Percentiles rank a stretch among this genome's conserved stretches.
These are phyloP conservation scores for Nitzschia sp. DNA, from an alignment of 108 stramenopile species.

Conservation along the genomic window DNA sequence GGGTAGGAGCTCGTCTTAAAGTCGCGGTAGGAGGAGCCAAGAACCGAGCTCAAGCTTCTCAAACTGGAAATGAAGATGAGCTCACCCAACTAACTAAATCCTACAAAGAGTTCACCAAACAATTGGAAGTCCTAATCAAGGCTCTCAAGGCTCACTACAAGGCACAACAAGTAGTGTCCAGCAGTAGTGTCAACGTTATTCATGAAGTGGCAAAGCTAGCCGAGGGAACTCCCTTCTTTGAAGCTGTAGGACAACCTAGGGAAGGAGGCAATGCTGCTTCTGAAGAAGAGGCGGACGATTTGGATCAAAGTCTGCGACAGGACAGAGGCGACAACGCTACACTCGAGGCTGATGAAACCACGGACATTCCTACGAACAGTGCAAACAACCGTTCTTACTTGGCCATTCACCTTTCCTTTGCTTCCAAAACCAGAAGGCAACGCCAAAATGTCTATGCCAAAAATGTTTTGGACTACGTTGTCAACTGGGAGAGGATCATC, in stretches of 20 bases:
- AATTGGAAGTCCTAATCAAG: slow-evolving; percentile 4
- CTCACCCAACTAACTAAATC: slow-evolving; percentile 7
- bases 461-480: slow-evolving; percentile 65
- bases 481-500: slow-evolving; percentile 76
- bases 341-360: background rate
- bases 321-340: background rate
- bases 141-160: slow-evolving; percentile 7
- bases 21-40: slow-evolving; percentile 10
- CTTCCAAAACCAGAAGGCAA: slow-evolving; percentile 48
- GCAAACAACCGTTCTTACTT: slow-evolving; percentile 27
- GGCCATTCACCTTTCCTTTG: slow-evolving; percentile 34
- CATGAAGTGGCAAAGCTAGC: background rate
- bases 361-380: background rate
- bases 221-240: background rate
- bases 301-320: background rate
- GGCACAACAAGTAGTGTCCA: background rate
- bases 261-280: background rate
- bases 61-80: background rate
- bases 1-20: slow-evolving; percentile 17
- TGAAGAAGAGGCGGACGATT: background rate
- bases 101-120: slow-evolving; percentile 10
- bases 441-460: slow-evolving; percentile 51
- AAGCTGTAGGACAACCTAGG: background rate
- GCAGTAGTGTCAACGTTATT: background rate
- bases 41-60: background rate